These are phyloP conservation scores for Plasmodium gaboni DNA, from an alignment of 169 alveolate genomes.

Conservation along the genomic window DNA sequence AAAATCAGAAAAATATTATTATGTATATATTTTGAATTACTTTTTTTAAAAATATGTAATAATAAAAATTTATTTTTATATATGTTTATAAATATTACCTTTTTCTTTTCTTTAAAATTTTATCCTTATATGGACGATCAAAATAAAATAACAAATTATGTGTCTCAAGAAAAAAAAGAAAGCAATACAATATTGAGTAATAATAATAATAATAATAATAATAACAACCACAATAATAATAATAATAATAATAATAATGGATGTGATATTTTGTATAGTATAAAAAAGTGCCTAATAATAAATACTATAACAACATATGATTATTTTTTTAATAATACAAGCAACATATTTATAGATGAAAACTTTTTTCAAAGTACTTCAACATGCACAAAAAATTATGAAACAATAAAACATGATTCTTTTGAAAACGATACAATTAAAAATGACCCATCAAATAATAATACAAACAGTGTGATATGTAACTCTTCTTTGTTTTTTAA, in stretches of 20 bases:
- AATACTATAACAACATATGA: constrained; percentile 32
- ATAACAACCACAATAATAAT: not conserved
- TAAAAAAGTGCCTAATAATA: constrained; percentile 16
- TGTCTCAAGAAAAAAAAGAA: no score
- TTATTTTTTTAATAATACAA: constrained; percentile 31
- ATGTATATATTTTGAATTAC: constrained; percentile 59
- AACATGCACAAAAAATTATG: not conserved
- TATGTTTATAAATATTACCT: constrained; percentile 68
- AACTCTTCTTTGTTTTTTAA: not conserved
- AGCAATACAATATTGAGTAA: no score
- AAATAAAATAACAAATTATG: constrained; percentile 1
- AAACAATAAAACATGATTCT: not conserved
- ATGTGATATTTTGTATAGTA: constrained; percentile 3
- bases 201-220: not conserved
- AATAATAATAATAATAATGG: not conserved
- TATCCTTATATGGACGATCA: not conserved
- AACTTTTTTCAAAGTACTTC: not conserved
- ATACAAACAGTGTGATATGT: no score
- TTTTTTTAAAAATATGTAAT: constrained; percentile 40
- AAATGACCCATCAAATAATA: not conserved
- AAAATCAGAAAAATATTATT: constrained; percentile 43
- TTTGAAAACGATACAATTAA: no score
- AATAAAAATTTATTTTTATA: constrained; percentile 29
- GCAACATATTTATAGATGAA: constrained; percentile 7
- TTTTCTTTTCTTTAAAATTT: constrained; percentile 22